Base-by-base conservation (phyloP, 495 filamentous ascomycete species). In the Neurospora africana region DNA sequence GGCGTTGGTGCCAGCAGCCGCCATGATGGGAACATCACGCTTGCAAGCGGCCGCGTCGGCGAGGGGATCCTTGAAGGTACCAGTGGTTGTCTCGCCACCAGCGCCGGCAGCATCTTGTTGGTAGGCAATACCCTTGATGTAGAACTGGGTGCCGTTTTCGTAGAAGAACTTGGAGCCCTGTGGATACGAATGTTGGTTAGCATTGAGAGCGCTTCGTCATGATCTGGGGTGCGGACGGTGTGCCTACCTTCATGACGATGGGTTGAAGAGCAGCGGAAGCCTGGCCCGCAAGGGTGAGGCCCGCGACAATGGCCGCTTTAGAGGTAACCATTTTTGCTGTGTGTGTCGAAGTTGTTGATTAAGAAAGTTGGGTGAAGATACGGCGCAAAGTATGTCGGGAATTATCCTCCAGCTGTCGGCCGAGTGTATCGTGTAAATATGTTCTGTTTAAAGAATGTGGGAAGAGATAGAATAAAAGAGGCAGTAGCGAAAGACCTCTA, bases 111-210 rank as follows among this genome's bases (percentile, higher is more conserved):
- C 81, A 71, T 89, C 87, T 73, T 87, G 86, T 75, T 90, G 95
- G 81, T 99, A 99, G 47, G 95, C 95, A 71, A 99, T 86, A 75
- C 95, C 95, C 72, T 89, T 91, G 74, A 98, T 93, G 79, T 82
- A 90, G 78, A 99, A 99, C 84, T 99, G 90, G 19, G 87, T 88
- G 69, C 88, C 88, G 76, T 86, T 89, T 72, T 84, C 81, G 78
- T 87, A 87, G 81, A 87, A 89, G 80, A 97, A 98, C 76, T 86
- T 86, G 76, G 78, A 75, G 38, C 84, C 84, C 84, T 86, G 69
- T 7, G 35, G 7, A 43, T 33, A 23, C 33, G 67, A 13, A 70
- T 68, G 41, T 21, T 21, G 21, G 71, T 70, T 36, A 69, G 68
- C 36, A 61, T 67, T 41, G 41, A 9, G 21, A 19, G 23, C 15